Percentiles rank a stretch among this genome's conserved stretches.
These are phyloP conservation scores for Pyrenophora tritici-repentis DNA, from an alignment of 2,329 filamentous ascomycete species.

Conservation along the genomic window DNA sequence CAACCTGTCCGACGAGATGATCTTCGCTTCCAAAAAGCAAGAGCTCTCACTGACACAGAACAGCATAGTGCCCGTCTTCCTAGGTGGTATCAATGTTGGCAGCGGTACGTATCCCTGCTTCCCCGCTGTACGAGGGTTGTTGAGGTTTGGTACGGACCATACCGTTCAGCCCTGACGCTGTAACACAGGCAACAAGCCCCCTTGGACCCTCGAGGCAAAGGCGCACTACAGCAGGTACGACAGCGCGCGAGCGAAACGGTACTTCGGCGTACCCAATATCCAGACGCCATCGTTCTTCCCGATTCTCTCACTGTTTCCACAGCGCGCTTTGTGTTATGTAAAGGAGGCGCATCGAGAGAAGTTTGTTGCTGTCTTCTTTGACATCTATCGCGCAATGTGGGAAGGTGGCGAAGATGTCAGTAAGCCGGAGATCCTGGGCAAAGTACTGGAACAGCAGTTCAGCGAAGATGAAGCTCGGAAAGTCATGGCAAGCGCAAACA, in stretches of 20 bases:
- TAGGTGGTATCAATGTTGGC: slow-evolving; percentile 56
- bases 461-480: slow-evolving; percentile 56
- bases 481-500: slow-evolving; percentile 60
- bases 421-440: slow-evolving; percentile 59
- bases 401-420: slow-evolving; percentile 63
- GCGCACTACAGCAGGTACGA: slow-evolving; percentile 62
- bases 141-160: neutral
- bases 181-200: slow-evolving; percentile 69
- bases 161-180: slow-evolving; percentile 9
- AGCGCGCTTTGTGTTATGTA: slow-evolving; percentile 69
- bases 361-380: slow-evolving; percentile 58
- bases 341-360: slow-evolving; percentile 60
- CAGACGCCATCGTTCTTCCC: slow-evolving; percentile 58
- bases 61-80: slow-evolving; percentile 73
- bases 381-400: slow-evolving; percentile 68
- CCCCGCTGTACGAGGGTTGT: neutral
- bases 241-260: slow-evolving; percentile 54
- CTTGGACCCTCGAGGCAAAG: slow-evolving; percentile 73
- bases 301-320: slow-evolving; percentile 62
- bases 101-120: slow-evolving; percentile 38
- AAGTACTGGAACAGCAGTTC: slow-evolving; percentile 56
- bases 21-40: neutral
- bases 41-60: slow-evolving; percentile 11
- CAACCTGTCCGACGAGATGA: neutral
- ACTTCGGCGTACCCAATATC: slow-evolving; percentile 55